Base-by-base conservation (phyloP, 176 grass and related monocot genomes). In the Carex scoparia region DNA sequence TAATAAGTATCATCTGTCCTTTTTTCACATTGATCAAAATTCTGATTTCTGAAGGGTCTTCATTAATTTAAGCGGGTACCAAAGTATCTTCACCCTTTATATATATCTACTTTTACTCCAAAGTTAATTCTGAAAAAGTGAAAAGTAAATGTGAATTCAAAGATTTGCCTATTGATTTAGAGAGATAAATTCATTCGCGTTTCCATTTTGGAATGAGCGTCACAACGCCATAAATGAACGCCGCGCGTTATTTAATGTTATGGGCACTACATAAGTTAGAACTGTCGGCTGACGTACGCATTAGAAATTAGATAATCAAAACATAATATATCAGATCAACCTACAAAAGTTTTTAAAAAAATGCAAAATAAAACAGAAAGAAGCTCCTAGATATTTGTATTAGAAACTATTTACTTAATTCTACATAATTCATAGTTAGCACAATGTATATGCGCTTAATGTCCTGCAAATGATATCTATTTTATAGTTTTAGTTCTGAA, bases 181-280 rank as follows among this genome's bases (percentile, higher is more conserved):
- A 82, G 61, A 65, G 18, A 4, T 65, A 82, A 82, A 65, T 82
- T 82, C 40, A 65, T 82, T 82, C 40, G 80, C 61, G 61, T 82
- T 82, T 64, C 18, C 58, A 46, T 48, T 82, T 82, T 82, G 80
- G 38, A 65, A 82, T 28, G 38, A 53, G 58, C 38, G 58, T 61
- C 59, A n/a, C 14, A 23, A 81, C 7, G 54, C 23, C 11, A 58
- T 80, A 15, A 54, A n/a, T 51, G 40, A 30, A 79, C 19, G 46
- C 40, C 27, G 23, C 27, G 12, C 12, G 30, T 27, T 70, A 70
- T 70, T 35, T 32, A 70, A 70, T 9, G 35, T 32, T 69, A 69
- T 32, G 33, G 7, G 33, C 28, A 31, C 12, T 33, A 70, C 65
- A 49, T 49, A 51, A 51, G 48, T 11, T 2, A 23, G 48, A 69